Conservation (phyloP, 768 basidiomycete genomes). For the Tylopilus vinaceipallidus region DNA sequence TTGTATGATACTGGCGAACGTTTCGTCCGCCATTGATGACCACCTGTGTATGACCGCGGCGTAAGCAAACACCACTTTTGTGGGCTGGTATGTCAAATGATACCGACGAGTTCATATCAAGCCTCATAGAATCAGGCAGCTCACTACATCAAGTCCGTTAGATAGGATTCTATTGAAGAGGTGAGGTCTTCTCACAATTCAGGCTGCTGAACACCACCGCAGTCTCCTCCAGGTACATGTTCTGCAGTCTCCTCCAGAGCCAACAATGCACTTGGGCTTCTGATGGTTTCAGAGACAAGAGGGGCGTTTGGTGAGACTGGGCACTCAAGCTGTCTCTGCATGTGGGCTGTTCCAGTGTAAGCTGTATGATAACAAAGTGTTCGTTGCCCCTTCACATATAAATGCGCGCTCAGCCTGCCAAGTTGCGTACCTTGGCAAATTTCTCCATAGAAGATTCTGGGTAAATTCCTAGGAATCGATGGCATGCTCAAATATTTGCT, state of each 20-base stretch:
- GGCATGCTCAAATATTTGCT: neutral
- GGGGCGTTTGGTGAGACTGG: neutral
- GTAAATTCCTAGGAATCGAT: no score
- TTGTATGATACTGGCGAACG: neutral
- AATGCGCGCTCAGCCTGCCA: neutral
- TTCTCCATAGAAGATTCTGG: neutral
- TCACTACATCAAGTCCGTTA: slow-evolving; percentile 1
- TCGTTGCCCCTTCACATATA: neutral
- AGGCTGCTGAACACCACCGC: accelerated
- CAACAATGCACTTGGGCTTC: no score
- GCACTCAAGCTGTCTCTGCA: neutral
- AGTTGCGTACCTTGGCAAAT: slow-evolving; percentile 6
- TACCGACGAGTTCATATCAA: slow-evolving; percentile 7
- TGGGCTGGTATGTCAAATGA: neutral
- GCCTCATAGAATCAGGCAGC: neutral
- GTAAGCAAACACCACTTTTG: neutral
- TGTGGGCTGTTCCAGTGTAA: neutral
- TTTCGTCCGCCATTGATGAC: neutral
- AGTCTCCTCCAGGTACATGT: neutral
- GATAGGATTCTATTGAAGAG: neutral
- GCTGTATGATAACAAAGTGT: neutral
- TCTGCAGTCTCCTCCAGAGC: neutral
- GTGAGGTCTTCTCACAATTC: neutral
- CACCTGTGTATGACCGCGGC: neutral
- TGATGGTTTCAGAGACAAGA: no score